Evolutionary conservation across 1,284 basidiomycete species (phyloP), one percentile per base, ranked within the genome.

Genomic region (Termitomyces sp.): DNA sequence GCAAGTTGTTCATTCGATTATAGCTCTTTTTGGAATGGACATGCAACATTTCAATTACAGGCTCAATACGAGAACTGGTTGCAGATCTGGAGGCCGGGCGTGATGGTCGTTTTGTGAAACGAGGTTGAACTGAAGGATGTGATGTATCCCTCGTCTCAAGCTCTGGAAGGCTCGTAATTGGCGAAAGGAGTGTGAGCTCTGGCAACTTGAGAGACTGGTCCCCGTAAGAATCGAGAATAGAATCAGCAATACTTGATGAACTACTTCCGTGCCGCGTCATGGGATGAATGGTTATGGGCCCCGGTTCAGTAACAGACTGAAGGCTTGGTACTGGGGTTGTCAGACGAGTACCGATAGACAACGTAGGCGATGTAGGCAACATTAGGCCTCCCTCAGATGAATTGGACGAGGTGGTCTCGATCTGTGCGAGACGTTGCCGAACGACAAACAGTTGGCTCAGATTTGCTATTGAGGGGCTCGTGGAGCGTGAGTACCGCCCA

Each of bases 21-120:
- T 67, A 67, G 53, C 72, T 70, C 39, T 72, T 69, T 30, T 68
- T 65, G 31, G 70, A 66, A 40, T 69, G 70, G 17, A 71, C 69
- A 28, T 57, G 53, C 8, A 53, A 44, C 46, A 51, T 46, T 38
- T 63, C 62, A 31, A 48, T 50, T n/a, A 54, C 38, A 19, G 58
- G 43, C 15, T 58, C 51, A 17, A 56, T 40, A 9, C 38, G 10
- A 28, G 21, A 26, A 19, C 5, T 12, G 5, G 24, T 38, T 38
- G 24, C 21, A 34, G 44, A 46, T 31, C 17, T 13, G 26, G 34
- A 26, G 28, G 19, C 45, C 13, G 5, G 45, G 7, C 13, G 33
- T 15, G 17, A 41, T 42, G 17, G 28, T 13, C 33, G 21, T 12
- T 39, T 42, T 13, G 13, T 39, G 38, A 26, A 48, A 38, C n/a